phyloP scores from a whole-genome alignment of 1,284 basidiomycete genomes.

The Trichosporon asahii region DNA sequence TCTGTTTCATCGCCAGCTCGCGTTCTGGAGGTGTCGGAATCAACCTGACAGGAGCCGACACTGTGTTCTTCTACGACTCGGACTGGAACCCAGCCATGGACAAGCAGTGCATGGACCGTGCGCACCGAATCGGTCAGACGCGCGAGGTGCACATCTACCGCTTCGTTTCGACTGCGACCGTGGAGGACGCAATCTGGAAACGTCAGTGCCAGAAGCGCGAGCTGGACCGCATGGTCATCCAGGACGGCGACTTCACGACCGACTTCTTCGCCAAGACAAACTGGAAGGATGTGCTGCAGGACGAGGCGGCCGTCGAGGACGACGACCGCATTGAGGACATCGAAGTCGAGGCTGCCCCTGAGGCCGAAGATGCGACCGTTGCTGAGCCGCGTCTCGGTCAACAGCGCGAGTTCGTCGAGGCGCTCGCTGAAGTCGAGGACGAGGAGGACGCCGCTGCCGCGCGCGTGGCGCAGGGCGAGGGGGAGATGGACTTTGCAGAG shows the following conservation, averaged over 20 bases:
- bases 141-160: constrained; percentile 96
- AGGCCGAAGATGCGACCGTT: constrained; percentile 33
- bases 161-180: constrained; percentile 76
- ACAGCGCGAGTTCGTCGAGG: constrained; percentile 58
- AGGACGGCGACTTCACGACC: constrained; percentile 78
- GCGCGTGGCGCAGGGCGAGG: constrained; percentile 71
- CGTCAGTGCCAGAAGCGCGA: constrained; percentile 95
- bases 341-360: constrained; percentile 30
- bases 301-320: constrained; percentile 53
- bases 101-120: constrained; percentile 90
- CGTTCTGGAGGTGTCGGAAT: constrained; percentile 94
- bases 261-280: constrained; percentile 60
- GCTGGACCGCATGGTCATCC: constrained; percentile 87
- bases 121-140: constrained; percentile 78
- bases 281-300: constrained; percentile 78
- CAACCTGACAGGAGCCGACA: constrained; percentile 95
- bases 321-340: constrained; percentile 36
- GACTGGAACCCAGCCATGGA: constrained; percentile 99
- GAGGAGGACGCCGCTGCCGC: constrained; percentile 79
- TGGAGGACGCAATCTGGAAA: constrained; percentile 92
- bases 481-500: constrained; percentile 73
- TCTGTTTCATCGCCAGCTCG: constrained; percentile 91
- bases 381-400: constrained; percentile 38
- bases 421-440: constrained; percentile 84
- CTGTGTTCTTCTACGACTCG: constrained; percentile 86